Evolutionary conservation across 2,329 filamentous ascomycete genomes (phyloP).

Genomic region (Gremmenia infestans): DNA sequence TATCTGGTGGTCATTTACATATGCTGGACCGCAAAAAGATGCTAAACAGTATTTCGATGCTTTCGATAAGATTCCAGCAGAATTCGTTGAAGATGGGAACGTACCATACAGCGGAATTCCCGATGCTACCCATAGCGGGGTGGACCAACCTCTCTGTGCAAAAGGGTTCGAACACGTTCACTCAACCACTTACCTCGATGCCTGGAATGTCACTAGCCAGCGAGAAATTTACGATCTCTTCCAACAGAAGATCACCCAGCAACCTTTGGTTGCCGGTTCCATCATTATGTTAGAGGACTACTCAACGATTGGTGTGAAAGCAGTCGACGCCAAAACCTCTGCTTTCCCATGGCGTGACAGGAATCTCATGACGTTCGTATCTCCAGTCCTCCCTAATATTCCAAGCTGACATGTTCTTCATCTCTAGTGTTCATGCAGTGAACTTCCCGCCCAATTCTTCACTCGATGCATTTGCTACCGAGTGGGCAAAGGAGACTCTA

Average conservation of each 20-base stretch:
- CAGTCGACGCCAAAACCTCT: no score
- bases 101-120: no score
- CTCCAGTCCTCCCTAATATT: no score
- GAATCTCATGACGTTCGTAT: no score
- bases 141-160: not conserved
- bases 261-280: not conserved
- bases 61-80: no score
- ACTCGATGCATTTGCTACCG: not conserved
- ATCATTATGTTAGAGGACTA: not conserved
- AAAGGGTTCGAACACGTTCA: not conserved
- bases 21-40: not conserved
- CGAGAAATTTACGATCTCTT: not conserved
- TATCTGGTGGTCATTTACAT: not conserved
- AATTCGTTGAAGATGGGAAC: no score
- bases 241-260: not conserved
- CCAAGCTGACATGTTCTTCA: no score
- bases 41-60: no score
- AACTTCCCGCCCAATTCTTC: no score
- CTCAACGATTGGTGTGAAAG: not conserved
- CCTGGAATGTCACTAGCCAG: conserved; percentile 1
- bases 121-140: not conserved
- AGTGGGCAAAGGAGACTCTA: not conserved
- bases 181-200: not conserved
- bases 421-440: no score
- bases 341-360: no score